Percentiles rank a stretch among this genome's conserved stretches.
Evolutionary conservation across 2,329 filamentous ascomycete genomes (phyloP).

Genomic region (Aspergillus luchuensis): DNA sequence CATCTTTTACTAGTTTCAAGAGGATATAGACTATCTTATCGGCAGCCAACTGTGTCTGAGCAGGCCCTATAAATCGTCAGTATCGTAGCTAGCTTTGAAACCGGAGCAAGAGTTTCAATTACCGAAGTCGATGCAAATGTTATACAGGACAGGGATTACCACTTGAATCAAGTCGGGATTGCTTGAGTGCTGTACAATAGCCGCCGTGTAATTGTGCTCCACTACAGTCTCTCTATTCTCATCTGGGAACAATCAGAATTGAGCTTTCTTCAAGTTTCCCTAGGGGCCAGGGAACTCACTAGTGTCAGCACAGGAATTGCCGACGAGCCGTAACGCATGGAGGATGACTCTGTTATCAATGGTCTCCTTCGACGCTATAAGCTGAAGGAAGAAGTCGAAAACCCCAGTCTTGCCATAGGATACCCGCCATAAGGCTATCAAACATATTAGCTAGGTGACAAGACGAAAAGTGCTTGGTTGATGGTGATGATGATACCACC

Average conservation of each 20-base stretch:
- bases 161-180: conserved; percentile 41
- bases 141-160: conserved; percentile 48
- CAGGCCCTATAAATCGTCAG: conserved; percentile 39
- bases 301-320: conserved; percentile 51
- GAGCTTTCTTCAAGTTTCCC: not conserved
- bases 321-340: conserved; percentile 46
- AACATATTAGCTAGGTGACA: conserved; percentile 4
- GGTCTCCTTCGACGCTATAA: conserved; percentile 36
- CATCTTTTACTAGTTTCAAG: conserved; percentile 38
- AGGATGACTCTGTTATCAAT: conserved; percentile 37
- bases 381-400: conserved; percentile 44
- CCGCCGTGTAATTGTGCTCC: conserved; percentile 40
- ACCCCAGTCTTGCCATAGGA: conserved; percentile 44
- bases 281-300: conserved; percentile 26
- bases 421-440: conserved; percentile 41
- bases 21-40: conserved; percentile 42
- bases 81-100: not conserved
- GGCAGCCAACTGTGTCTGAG: conserved; percentile 40
- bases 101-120: not conserved
- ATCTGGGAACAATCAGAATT: conserved; percentile 34
- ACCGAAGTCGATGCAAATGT: conserved; percentile 51
- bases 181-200: conserved; percentile 40
- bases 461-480: not conserved
- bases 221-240: conserved; percentile 46
- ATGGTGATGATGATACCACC: not conserved